Evolutionary conservation across 2,329 filamentous ascomycete species (phyloP), one percentile per base, ranked within the genome.

Genomic region (Cercospora zeina): DNA sequence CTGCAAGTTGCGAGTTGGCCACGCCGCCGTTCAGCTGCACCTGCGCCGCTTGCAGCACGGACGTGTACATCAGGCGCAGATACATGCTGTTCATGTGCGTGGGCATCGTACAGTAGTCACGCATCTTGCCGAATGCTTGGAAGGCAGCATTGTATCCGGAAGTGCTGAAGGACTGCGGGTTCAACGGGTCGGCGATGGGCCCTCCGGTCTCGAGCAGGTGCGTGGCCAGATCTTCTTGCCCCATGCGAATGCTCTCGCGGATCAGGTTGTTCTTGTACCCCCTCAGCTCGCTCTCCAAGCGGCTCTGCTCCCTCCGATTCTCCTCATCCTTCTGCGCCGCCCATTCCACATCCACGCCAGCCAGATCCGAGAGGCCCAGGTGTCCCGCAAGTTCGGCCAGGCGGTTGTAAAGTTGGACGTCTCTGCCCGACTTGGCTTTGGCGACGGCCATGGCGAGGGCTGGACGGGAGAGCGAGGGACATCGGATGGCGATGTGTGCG

Each of bases 251-350:
- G 78, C 92, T 97, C 78, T 99, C 95, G 75, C 97, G 96, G 70
- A 99, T 92, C 47, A 97, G 79, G 71, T 97, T 99, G 74, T 97
- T 96, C 78, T 95, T 96, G 77, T 97, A 97, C 1, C 88, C 89
- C 75, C 92, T 93, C 19, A 99, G 81, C 76, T 97, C 91, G 14
- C 84, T 80, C 73, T 97, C 91, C 59, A 97, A 81, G n/a, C 89
- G 85, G 59, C 86, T 81, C 0, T 88, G 88, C 75, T 96, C 89
- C 1, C 80, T 78, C 68, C 85, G 85, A 70, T 93, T 90, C 56
- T 83, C 79, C 65, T 85, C 85, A 21, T 87, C 85, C 37, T 84
- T 88, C 62, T 79, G 81, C 7, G 88, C 83, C n/a, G 89, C 83
- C 93, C 93, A 97, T n/a, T 79, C 79, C 21, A 82, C 78, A 71